These are phyloP conservation scores for Fusarium torulosum DNA, from an alignment of 2,329 filamentous ascomycete species.

Conservation along the genomic window DNA sequence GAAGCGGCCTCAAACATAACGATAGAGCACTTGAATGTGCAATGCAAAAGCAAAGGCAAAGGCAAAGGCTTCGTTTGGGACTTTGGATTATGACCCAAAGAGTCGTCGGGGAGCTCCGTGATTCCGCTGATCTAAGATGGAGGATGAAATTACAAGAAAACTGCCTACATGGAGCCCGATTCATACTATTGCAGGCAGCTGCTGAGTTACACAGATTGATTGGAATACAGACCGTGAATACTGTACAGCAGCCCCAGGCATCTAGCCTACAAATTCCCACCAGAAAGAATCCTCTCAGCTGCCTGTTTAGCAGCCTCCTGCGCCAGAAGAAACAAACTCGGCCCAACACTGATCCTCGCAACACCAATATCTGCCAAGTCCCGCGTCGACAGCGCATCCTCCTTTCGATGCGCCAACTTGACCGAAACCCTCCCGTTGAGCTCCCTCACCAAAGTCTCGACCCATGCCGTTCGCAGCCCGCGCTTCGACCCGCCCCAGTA, in stretches of 20 bases:
- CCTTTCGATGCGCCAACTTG: slow-evolving; percentile 53
- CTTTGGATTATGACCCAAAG: background rate
- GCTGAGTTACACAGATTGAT: no score
- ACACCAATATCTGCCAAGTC: slow-evolving; percentile 64
- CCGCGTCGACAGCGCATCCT: slow-evolving; percentile 57
- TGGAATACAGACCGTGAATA: background rate
- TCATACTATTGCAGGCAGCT: slow-evolving; percentile 2
- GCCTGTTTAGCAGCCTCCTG: slow-evolving; percentile 55
- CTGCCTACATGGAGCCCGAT: background rate
- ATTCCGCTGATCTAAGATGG: background rate
- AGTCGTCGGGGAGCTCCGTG: background rate
- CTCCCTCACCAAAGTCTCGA: slow-evolving; percentile 60
- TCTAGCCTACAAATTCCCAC: slow-evolving; percentile 41
- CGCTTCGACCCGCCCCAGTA: slow-evolving; percentile 66
- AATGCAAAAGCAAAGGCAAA: no score
- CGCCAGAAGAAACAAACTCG: slow-evolving; percentile 58
- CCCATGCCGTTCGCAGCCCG: slow-evolving; percentile 60
- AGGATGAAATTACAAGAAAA: background rate
- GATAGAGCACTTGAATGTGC: background rate
- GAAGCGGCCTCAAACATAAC: background rate
- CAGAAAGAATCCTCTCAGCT: slow-evolving; percentile 50
- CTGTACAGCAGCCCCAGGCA: background rate
- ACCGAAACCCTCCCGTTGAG: slow-evolving; percentile 65
- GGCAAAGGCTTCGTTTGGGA: background rate
- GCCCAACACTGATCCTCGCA: slow-evolving; percentile 67